A percentile compares a stretch with the other conserved stretches of the same genome.
Conservation (phyloP, 257 asterid genomes). For the Solanum chiquidenum region DNA sequence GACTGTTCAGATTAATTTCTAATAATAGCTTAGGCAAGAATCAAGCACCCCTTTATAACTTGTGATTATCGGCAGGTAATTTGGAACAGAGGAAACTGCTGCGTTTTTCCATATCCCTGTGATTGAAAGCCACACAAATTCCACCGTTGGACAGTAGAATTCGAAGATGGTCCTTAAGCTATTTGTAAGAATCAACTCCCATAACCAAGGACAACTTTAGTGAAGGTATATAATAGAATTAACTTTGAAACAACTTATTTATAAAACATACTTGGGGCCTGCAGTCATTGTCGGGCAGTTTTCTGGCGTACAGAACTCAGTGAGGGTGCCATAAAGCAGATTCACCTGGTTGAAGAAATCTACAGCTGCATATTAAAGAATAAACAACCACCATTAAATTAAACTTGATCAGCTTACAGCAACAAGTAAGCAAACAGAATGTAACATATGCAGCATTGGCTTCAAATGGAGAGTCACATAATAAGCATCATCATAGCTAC, state of each 20-base stretch:
- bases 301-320: conserved; percentile 91
- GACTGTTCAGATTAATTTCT: not conserved
- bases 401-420: not conserved
- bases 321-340: conserved; percentile 89
- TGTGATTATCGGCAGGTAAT: not conserved
- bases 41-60: not conserved
- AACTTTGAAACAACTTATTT: not conserved
- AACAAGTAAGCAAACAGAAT: not conserved
- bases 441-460: not conserved
- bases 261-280: conserved; percentile 77
- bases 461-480: not conserved
- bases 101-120: not conserved
- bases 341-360: conserved; percentile 97
- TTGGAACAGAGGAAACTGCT: not conserved
- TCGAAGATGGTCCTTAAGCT: not conserved
- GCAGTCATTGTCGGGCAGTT: conserved; percentile 95
- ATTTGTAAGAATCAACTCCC: not conserved
- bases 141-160: not conserved
- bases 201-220: not conserved
- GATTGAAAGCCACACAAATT: not conserved
- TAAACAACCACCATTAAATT: conserved; percentile 11
- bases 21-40: not conserved
- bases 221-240: not conserved
- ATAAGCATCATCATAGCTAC: not conserved
- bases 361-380: conserved; percentile 60